Evolutionary conservation across 73 alveolate species (phyloP).

Genomic region (Uronychia binucleata): DNA sequence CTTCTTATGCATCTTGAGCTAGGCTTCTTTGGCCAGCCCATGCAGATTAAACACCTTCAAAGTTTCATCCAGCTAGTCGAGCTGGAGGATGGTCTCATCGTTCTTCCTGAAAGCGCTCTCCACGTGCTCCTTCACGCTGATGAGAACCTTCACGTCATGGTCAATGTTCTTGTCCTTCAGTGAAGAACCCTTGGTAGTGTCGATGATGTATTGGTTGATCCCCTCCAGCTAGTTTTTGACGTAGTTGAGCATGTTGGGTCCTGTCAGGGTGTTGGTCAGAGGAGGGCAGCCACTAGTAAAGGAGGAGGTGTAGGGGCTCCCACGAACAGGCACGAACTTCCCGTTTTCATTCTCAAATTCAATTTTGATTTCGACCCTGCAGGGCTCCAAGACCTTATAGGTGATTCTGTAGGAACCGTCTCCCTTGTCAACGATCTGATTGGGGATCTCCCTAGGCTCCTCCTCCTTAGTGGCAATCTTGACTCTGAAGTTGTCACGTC

Average conservation of each 20-base stretch:
- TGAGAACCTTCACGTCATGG: slow-evolving; percentile 81
- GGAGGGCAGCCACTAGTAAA: slow-evolving; percentile 82
- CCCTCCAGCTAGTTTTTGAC: slow-evolving; percentile 66
- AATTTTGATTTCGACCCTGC: slow-evolving; percentile 76
- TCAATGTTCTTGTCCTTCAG: slow-evolving; percentile 84
- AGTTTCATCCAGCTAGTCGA: slow-evolving; percentile 84
- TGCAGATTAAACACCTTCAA: slow-evolving; percentile 72
- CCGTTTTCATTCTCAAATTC: slow-evolving; percentile 86
- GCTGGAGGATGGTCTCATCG: slow-evolving; percentile 75
- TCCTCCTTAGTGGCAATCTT: slow-evolving; percentile 59
- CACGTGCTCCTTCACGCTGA: slow-evolving; percentile 79
- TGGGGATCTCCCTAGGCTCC: slow-evolving; percentile 53
- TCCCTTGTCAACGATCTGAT: slow-evolving; percentile 70
- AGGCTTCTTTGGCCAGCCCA: slow-evolving; percentile 78
- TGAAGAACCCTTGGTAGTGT: slow-evolving; percentile 72
- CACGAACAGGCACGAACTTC: slow-evolving; percentile 88
- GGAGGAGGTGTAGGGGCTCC: slow-evolving; percentile 90
- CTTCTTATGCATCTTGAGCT: slow-evolving; percentile 74
- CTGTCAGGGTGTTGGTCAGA: slow-evolving; percentile 85
- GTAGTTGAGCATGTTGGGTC: slow-evolving; percentile 92
- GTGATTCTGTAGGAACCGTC: slow-evolving; percentile 81
- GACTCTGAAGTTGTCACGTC: slow-evolving; percentile 94
- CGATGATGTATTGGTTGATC: slow-evolving; percentile 63
- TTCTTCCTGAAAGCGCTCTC: slow-evolving; percentile 68
- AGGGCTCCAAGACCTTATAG: slow-evolving; percentile 74